Evolutionary conservation across 2,329 filamentous ascomycete species (phyloP).

Genomic region (Niveomyces coronatus): DNA sequence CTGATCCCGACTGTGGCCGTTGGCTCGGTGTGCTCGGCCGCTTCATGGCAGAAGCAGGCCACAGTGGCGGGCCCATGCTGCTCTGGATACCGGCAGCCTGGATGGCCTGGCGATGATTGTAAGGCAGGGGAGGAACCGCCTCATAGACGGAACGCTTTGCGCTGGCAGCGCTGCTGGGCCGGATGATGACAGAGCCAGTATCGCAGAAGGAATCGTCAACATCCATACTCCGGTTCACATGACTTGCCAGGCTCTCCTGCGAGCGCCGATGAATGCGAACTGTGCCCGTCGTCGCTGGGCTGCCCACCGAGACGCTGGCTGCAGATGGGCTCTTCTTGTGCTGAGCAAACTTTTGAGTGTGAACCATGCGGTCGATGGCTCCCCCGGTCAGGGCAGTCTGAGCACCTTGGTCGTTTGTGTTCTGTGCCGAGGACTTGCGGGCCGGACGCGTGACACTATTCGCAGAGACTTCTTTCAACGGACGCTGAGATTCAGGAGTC

Average conservation of each 20-base stretch:
- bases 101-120: constrained; percentile 76
- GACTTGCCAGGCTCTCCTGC: constrained; percentile 39
- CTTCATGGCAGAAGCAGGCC: constrained; percentile 64
- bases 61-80: constrained; percentile 73
- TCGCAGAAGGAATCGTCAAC: constrained; percentile 30
- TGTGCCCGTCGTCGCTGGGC: constrained; percentile 27
- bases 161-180: constrained; percentile 68
- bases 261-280: constrained; percentile 36
- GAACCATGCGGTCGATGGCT: constrained; percentile 67
- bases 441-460: constrained; percentile 36
- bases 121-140: constrained; percentile 60
- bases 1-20: constrained; percentile 33
- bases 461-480: constrained; percentile 52
- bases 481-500: constrained; percentile 45
- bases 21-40: constrained; percentile 54
- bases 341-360: constrained; percentile 20
- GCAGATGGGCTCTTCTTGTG: constrained; percentile 29
- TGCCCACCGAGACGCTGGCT: constrained; percentile 22
- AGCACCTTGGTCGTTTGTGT: constrained; percentile 58
- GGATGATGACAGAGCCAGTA: constrained; percentile 24
- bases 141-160: constrained; percentile 31
- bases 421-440: constrained; percentile 28
- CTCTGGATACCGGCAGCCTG: constrained; percentile 52
- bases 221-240: constrained; percentile 26
- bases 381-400: constrained; percentile 79